These are phyloP conservation scores for Plasmodium billcollinsi DNA, from an alignment of 169 alveolate genomes.

Conservation along the genomic window DNA sequence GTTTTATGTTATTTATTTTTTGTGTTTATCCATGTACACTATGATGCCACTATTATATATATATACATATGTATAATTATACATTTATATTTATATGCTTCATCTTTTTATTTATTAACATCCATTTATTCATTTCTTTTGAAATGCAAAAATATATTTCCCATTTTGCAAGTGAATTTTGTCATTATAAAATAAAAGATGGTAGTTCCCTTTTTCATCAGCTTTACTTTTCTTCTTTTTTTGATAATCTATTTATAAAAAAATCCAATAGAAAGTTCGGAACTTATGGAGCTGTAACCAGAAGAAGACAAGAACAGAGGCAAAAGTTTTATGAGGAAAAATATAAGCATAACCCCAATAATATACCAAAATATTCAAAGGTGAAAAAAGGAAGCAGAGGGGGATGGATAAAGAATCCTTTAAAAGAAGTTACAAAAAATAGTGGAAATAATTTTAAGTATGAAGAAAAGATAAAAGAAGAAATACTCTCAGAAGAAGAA, in stretches of 20 bases:
- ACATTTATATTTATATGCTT: neutral
- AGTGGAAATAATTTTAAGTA: constrained; percentile 60
- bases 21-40: too few species aligned
- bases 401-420: constrained; percentile 73
- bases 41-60: too few species aligned
- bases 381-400: constrained; percentile 73
- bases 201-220: neutral
- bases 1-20: too few species aligned
- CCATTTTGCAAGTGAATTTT: constrained; percentile 4
- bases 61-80: neutral
- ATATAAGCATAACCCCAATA: constrained; percentile 65
- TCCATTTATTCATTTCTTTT: neutral
- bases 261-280: constrained; percentile 27
- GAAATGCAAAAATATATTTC: constrained; percentile 27
- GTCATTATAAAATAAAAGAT: constrained; percentile 9
- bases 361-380: constrained; percentile 61
- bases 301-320: constrained; percentile 56
- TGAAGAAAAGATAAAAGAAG: constrained; percentile 69
- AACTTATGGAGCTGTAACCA: constrained; percentile 75
- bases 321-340: constrained; percentile 70
- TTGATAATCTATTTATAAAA: neutral
- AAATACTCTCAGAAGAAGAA: constrained; percentile 40
- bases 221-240: neutral
- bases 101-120: neutral
- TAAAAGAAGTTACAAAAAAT: constrained; percentile 69